Evolutionary conservation across 2,329 filamentous ascomycete genomes (phyloP).

Genomic region (Sclerotinia nivalis): DNA sequence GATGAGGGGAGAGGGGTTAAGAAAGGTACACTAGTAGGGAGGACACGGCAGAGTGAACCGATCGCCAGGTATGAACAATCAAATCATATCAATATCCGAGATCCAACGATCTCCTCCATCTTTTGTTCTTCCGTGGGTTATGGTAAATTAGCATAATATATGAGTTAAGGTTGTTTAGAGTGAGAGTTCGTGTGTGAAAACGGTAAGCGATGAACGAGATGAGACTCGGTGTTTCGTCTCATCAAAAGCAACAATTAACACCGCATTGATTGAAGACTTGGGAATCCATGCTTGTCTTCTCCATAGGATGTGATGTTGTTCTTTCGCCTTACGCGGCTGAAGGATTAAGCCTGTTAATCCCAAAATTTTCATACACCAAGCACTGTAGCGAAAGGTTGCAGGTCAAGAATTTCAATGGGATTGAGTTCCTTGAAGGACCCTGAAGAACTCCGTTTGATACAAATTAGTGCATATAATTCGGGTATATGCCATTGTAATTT

Average conservation of each 20-base stretch:
- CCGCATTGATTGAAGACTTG: not conserved
- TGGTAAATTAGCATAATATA: conserved; percentile 8
- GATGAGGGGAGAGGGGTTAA: conserved; percentile 8
- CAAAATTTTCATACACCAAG: not conserved
- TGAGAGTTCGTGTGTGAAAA: not conserved
- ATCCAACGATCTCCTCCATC: conserved; percentile 10
- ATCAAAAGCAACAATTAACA: conserved; percentile 6
- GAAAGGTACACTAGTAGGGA: not conserved
- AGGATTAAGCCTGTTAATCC: conserved; percentile 14
- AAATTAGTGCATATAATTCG: conserved; percentile 6
- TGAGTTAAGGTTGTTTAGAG: conserved; percentile 4
- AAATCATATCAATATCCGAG: conserved; percentile 9
- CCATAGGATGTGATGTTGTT: not conserved
- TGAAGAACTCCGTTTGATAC: not conserved
- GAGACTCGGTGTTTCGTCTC: conserved; percentile 1
- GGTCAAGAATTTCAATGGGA: not conserved
- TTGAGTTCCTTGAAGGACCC: not conserved
- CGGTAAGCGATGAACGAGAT: not conserved
- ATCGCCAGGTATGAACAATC: not conserved
- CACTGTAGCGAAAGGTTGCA: not conserved
- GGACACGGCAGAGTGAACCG: conserved; percentile 13
- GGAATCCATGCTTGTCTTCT: conserved; percentile 13
- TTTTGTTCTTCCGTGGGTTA: not conserved
- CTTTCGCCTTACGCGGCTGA: conserved; percentile 17
- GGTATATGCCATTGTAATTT: not conserved